These are phyloP conservation scores for Spathaspora hagerdaliae DNA, from an alignment of 805 yeast genomes.

Conservation along the genomic window DNA sequence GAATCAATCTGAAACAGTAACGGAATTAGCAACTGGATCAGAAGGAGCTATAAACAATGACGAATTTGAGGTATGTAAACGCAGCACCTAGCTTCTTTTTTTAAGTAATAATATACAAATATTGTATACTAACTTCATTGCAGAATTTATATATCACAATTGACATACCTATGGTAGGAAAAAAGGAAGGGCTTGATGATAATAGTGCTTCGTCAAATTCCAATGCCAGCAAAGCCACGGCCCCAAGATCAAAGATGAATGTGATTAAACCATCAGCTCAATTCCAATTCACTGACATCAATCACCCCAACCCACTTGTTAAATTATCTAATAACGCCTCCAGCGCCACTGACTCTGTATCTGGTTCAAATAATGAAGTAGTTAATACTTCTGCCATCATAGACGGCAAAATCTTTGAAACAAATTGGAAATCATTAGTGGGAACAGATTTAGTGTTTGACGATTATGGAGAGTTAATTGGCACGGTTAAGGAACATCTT, in stretches of 20 bases:
- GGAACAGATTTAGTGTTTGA: slow-evolving; percentile 64
- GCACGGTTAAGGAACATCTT: slow-evolving; percentile 38
- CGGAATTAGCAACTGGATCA: slow-evolving; percentile 12
- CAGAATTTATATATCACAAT: slow-evolving; percentile 33
- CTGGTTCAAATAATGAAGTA: slow-evolving; percentile 8
- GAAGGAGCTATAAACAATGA: slow-evolving; percentile 11
- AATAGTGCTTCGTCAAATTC: slow-evolving; percentile 1
- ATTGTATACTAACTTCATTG: slow-evolving; percentile 15
- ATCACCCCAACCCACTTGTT: slow-evolving; percentile 29
- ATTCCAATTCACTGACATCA: slow-evolving; percentile 34
- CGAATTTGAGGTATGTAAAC: slow-evolving; percentile 20
- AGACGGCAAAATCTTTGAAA: slow-evolving; percentile 57
- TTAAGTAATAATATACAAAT: no score
- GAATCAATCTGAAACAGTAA: slow-evolving; percentile 8
- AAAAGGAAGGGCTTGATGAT: slow-evolving; percentile 6
- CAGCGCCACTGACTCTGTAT: not conserved
- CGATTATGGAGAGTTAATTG: slow-evolving; percentile 39
- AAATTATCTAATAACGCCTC: slow-evolving; percentile 30
- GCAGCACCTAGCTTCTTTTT: no score
- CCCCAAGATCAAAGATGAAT: slow-evolving; percentile 12
- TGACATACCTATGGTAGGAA: slow-evolving; percentile 25
- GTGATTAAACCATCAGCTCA: slow-evolving; percentile 38
- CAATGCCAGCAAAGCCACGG: not conserved
- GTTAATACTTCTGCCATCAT: slow-evolving; percentile 28
- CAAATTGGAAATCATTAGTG: slow-evolving; percentile 70